These are phyloP conservation scores for Pouteria campechiana DNA, from an alignment of 179 eudicot species.

Conservation along the genomic window DNA sequence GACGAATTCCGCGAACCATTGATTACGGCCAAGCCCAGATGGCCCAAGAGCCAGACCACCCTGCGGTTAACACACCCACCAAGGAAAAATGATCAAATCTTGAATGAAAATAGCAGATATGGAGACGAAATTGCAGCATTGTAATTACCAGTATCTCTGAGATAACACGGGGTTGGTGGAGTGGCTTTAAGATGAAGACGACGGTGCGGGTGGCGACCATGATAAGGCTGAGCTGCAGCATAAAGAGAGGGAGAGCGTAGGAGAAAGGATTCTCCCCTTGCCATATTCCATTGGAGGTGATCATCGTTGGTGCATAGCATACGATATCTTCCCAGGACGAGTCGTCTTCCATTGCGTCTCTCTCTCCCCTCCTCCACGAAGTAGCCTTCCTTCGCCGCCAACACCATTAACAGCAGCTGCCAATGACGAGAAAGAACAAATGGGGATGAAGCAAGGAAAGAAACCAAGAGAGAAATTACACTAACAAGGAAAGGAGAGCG, in stretches of 20 bases:
- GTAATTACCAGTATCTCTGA: conserved; percentile 76
- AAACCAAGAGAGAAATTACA: too few relatives aligned
- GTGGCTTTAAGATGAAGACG: conserved; percentile 63
- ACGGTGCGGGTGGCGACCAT: conserved; percentile 64
- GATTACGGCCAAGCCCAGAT: conserved; percentile 27
- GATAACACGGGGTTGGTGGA: conserved; percentile 86
- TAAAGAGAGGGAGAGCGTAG: conserved; percentile 79
- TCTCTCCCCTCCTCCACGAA: too few relatives aligned
- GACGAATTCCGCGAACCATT: conserved; percentile 12
- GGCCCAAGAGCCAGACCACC: conserved; percentile 47
- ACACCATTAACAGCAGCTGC: too few relatives aligned
- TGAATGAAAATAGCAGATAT: neutral
- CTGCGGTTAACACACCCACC: conserved; percentile 8
- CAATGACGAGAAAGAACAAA: too few relatives aligned
- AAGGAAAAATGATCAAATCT: neutral
- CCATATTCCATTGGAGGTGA: conserved; percentile 88
- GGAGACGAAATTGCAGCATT: neutral
- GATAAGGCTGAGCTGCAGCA: conserved; percentile 61
- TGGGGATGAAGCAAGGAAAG: too few relatives aligned
- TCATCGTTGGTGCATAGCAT: conserved; percentile 82
- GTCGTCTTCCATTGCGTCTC: too few relatives aligned
- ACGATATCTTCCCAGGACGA: too few relatives aligned
- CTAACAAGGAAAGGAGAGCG: too few relatives aligned
- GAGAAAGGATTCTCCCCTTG: conserved; percentile 89
- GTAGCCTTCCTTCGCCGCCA: too few relatives aligned